Evolutionary conservation across 192 early-diverging fungal species (phyloP).

Genomic region (Umbelopsis sp.): DNA sequence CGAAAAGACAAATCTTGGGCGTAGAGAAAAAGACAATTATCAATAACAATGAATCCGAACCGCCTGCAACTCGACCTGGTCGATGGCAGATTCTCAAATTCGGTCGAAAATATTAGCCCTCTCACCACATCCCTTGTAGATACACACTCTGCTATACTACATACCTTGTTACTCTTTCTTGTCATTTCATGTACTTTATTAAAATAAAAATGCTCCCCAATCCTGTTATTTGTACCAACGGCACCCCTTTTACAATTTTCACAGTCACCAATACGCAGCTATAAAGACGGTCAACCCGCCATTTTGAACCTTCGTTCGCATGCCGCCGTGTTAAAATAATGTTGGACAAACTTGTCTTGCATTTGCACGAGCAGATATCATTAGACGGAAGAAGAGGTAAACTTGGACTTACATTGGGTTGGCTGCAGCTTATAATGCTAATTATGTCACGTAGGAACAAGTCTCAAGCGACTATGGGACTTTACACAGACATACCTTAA

Average conservation of each 20-base stretch:
- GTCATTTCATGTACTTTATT: not conserved
- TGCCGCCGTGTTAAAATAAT: not conserved
- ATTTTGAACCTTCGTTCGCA: not conserved
- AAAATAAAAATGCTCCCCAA: not conserved
- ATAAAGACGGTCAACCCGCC: not conserved
- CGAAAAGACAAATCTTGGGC: not conserved
- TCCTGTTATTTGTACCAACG: not conserved
- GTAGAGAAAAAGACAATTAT: slow-evolving; percentile 14
- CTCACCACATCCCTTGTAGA: not conserved
- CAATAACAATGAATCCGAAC: not conserved
- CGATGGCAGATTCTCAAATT: slow-evolving; percentile 1
- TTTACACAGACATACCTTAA: not conserved
- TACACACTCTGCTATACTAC: not conserved
- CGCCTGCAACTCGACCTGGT: not conserved
- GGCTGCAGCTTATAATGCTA: not conserved
- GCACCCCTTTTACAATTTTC: not conserved
- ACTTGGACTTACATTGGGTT: not conserved
- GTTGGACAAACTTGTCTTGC: slow-evolving; percentile 8
- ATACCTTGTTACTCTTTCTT: not conserved
- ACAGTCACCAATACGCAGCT: not conserved
- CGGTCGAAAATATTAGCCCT: not conserved
- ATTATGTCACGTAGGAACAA: not conserved
- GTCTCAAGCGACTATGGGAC: not conserved
- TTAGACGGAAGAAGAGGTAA: slow-evolving; percentile 1
- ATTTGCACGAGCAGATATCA: not conserved